Conservation (phyloP, 345 rosid species). For the Eucalyptus tenuipes region DNA sequence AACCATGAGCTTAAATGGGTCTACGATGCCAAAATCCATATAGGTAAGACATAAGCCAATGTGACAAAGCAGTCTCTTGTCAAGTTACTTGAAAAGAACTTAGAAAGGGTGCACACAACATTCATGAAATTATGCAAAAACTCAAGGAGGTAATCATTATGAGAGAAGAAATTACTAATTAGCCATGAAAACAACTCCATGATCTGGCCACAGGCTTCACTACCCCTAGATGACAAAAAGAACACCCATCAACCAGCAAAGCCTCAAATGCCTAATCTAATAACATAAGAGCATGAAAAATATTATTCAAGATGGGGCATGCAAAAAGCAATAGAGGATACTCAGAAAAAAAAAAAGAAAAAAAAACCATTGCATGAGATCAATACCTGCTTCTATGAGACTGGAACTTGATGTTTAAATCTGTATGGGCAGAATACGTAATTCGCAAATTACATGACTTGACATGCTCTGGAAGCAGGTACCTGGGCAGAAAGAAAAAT, state of each 20-base stretch:
- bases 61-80: not conserved
- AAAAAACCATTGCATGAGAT: not conserved
- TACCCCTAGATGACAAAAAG: constrained; percentile 45
- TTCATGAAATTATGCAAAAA: not conserved
- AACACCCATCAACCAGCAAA: constrained; percentile 5
- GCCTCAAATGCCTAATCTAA: constrained; percentile 7
- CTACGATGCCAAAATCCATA: not conserved
- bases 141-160: not conserved
- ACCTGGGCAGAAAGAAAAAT: constrained; percentile 20
- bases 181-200: constrained; percentile 30
- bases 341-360: not conserved
- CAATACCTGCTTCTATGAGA: constrained; percentile 95
- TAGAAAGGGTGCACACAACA: not conserved
- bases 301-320: not conserved
- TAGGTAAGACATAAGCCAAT: not conserved
- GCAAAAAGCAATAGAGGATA: not conserved
- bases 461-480: constrained; percentile 84
- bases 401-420: constrained; percentile 96
- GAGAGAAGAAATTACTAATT: constrained; percentile 41
- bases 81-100: not conserved
- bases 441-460: constrained; percentile 65
- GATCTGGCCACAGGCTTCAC: constrained; percentile 41
- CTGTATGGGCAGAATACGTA: constrained; percentile 94
- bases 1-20: not conserved
- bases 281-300: not conserved